Conservation (phyloP, 768 basidiomycete genomes). For the Solioccasus polychromus region DNA sequence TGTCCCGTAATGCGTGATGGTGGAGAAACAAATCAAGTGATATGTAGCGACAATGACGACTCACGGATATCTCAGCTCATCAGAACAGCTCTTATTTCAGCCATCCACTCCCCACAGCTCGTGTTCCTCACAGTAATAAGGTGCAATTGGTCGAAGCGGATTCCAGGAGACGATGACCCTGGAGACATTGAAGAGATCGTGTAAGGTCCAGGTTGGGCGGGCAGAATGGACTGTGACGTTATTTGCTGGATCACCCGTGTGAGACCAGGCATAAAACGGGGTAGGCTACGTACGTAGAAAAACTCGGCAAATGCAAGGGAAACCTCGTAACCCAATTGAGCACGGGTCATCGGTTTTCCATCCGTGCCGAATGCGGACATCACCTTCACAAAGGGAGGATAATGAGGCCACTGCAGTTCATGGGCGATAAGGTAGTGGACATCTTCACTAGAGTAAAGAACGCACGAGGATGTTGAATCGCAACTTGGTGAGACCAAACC, state of each 20-base stretch:
- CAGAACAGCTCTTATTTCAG: slow-evolving; percentile 23
- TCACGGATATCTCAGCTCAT: slow-evolving; percentile 10
- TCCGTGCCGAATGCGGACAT: slow-evolving; percentile 22
- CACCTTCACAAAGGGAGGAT: slow-evolving; percentile 20
- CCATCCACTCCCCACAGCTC: slow-evolving; percentile 26
- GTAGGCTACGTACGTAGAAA: slow-evolving; percentile 21
- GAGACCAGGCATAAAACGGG: slow-evolving; percentile 1
- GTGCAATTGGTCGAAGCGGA: slow-evolving; percentile 23
- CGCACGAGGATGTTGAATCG: slow-evolving; percentile 25
- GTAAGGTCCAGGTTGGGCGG: slow-evolving; percentile 18
- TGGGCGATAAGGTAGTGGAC: not conserved
- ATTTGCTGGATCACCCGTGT: slow-evolving; percentile 16
- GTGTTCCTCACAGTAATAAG: slow-evolving; percentile 27
- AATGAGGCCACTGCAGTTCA: slow-evolving; percentile 24
- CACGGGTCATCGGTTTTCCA: slow-evolving; percentile 19
- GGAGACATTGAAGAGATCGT: slow-evolving; percentile 8
- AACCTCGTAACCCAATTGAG: slow-evolving; percentile 26
- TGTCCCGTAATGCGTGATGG: slow-evolving; percentile 1
- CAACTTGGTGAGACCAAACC: slow-evolving; percentile 13
- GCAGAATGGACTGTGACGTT: slow-evolving; percentile 9
- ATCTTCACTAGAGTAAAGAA: not conserved
- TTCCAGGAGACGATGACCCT: slow-evolving; percentile 15
- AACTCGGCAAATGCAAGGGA: slow-evolving; percentile 30
- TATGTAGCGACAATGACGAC: slow-evolving; percentile 3
- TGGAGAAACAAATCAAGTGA: not conserved